Evolutionary conservation across 2,329 filamentous ascomycete genomes (phyloP).

Genomic region (Cladosporium colombiae): DNA sequence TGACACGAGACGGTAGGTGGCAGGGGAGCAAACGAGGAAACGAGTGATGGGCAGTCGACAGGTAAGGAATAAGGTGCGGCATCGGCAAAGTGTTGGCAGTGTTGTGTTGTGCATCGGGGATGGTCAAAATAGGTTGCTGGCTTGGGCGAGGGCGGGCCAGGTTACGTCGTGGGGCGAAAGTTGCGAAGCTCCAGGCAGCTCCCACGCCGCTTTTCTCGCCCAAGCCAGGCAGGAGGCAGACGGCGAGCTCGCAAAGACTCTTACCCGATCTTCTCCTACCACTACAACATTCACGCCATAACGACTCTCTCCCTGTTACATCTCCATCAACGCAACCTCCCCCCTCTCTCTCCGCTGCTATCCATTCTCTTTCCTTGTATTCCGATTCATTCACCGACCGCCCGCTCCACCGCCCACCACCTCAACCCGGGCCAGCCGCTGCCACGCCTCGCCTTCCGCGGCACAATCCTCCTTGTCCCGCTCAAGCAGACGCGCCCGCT

Average conservation of each 20-base stretch:
- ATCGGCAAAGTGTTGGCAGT: neutral
- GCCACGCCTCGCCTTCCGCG: conserved; percentile 2
- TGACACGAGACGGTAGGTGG: neutral
- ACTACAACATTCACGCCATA: neutral
- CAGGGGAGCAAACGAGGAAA: neutral
- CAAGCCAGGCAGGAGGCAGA: neutral
- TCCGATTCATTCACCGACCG: neutral
- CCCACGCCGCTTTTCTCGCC: neutral
- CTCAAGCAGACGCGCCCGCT: neutral
- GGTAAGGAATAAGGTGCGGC: conserved; percentile 4
- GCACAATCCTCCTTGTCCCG: neutral
- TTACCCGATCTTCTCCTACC: neutral
- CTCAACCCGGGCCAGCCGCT: conserved; percentile 5
- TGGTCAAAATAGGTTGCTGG: conserved; percentile 1
- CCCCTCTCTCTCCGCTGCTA: neutral
- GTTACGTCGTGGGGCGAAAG: neutral
- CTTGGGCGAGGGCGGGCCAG: neutral
- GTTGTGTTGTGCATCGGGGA: neutral
- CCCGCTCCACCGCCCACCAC: neutral
- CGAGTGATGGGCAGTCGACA: neutral
- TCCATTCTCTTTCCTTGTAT: neutral
- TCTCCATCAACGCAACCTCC: neutral
- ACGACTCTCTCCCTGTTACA: neutral
- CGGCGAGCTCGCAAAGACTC: conserved; percentile 1
- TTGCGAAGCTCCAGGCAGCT: neutral